Evolutionary conservation across 139 green algal genomes (phyloP).

Genomic region (Tetradesmus obliquus): DNA sequence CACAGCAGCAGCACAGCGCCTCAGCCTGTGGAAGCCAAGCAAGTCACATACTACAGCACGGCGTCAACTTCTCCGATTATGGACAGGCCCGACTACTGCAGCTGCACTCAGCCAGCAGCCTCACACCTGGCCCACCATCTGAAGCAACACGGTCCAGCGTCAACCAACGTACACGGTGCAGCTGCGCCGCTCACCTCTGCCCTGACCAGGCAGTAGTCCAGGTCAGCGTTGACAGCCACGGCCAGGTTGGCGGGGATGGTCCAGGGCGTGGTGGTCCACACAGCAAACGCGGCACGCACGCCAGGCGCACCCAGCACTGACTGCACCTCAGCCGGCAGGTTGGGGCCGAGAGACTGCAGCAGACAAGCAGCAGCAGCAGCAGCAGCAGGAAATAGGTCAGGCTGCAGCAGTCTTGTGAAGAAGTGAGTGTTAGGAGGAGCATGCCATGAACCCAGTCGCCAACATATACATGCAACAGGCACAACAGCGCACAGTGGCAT

Average conservation of each 20-base stretch:
- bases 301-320: background rate
- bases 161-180: background rate
- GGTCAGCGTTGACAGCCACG: constrained; percentile 93
- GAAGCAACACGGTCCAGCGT: too few species aligned
- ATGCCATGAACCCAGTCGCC: too few species aligned
- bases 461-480: too few species aligned
- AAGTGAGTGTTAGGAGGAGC: too few species aligned
- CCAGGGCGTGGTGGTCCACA: constrained; percentile 99
- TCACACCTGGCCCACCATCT: too few species aligned
- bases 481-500: too few species aligned
- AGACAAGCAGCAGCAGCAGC: constrained; percentile 4
- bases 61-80: too few species aligned
- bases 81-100: background rate
- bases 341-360: constrained; percentile 9
- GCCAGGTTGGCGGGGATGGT: constrained; percentile 98
- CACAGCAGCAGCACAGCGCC: too few species aligned
- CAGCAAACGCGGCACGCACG: constrained; percentile 76
- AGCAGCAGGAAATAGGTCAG: background rate
- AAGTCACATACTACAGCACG: too few species aligned
- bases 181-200: constrained; percentile 10
- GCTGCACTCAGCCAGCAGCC: background rate
- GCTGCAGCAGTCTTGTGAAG: too few species aligned
- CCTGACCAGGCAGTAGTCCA: constrained; percentile 81
- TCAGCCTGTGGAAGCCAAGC: too few species aligned
- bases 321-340: constrained; percentile 21